Evolutionary conservation across 768 basidiomycete genomes (phyloP).

Genomic region (Boletus reticuloceps): DNA sequence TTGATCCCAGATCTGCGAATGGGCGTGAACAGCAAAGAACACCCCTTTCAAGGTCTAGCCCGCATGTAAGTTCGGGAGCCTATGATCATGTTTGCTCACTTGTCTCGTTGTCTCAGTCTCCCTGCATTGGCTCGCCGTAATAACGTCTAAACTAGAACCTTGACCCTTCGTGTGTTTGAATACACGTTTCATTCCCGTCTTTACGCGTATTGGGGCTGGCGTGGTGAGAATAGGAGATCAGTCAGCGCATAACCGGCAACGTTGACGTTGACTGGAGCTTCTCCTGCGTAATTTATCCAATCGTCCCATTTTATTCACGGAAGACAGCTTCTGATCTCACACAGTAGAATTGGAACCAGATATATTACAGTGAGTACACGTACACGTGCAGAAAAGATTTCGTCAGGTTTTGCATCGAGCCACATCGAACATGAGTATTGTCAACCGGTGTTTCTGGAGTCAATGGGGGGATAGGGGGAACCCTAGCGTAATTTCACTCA

Average conservation of each 20-base stretch:
- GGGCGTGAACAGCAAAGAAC: background rate
- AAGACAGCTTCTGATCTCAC: background rate
- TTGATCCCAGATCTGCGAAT: conserved; percentile 2
- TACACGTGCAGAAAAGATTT: conserved; percentile 8
- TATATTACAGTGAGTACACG: background rate
- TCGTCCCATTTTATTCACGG: background rate
- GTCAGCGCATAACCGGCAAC: background rate
- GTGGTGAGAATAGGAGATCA: background rate
- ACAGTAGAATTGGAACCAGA: background rate
- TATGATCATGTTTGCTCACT: background rate
- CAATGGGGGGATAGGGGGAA: no score
- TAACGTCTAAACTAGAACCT: background rate
- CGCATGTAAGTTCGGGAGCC: background rate
- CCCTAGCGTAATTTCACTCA: background rate
- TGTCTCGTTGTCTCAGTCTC: no score
- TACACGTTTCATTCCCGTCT: conserved; percentile 9
- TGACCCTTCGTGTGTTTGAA: background rate
- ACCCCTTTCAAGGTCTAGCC: conserved; percentile 1
- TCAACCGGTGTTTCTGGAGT: no score
- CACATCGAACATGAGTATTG: background rate
- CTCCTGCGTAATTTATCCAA: background rate
- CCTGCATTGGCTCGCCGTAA: background rate
- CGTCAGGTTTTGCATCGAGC: background rate
- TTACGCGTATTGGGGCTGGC: background rate
- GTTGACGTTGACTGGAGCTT: conserved; percentile 1